Base-by-base conservation (phyloP, 768 basidiomycete species). In the Mycena floridula region DNA sequence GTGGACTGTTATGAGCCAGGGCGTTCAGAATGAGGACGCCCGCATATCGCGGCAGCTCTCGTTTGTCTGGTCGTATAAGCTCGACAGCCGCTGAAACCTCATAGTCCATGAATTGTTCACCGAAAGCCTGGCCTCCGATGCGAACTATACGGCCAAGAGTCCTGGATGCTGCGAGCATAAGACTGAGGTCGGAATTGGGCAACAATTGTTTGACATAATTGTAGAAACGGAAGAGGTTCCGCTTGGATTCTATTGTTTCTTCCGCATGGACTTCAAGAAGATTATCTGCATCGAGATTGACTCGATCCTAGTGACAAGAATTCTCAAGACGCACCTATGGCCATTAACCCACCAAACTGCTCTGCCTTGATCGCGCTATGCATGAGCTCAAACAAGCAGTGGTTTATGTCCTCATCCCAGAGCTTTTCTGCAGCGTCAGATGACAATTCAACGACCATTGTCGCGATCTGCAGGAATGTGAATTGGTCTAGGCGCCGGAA, bases 161-260 rank as follows among this genome's bases (percentile, higher is more conserved):
- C 61, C 92, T 89, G n/a, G 93, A 91, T 1, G 92, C 91, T 7
- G 86, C 80, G 25, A 93, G 76, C 93, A 97, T 97, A 58, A 99
- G 82, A 61, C 87, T 86, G 56, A 91, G 79, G 60, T 97, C 95
- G 42, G 82, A 76, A 57, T 89, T 89, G 4, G 91, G 91, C 16
- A 96, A 75, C 15, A 95, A 76, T 30, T 88, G 81, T 59, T 92
- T 90, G 63, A 96, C 85, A 66, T 96, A 94, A 64, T 90, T 89
- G 68, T 85, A 90, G 60, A 94, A 84, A 41, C 89, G 80, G 63
- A 87, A 92, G 28, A 89, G 77, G 51, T 86, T 82, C 30, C 81
- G 72, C 56, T 83, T 87, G 35, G 85, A 83, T 60, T 90, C 86
- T 40, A 89, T 79, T 7, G 80, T 81, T 61, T 89, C 88, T 63